Base-by-base conservation (phyloP, 805 yeast species). In the Candida ipomoeae region DNA sequence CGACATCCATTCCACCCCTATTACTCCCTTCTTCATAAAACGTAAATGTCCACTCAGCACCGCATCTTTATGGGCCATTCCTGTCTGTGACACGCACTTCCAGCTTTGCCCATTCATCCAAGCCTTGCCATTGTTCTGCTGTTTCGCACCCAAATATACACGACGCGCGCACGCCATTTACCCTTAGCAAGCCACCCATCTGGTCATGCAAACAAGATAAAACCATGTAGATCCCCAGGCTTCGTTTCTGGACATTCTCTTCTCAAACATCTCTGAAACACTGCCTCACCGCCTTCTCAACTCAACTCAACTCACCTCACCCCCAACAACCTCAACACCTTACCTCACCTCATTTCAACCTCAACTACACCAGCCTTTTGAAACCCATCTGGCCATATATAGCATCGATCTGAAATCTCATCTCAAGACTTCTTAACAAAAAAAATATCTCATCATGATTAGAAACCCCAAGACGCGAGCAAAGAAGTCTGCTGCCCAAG, bases 391-490 rank as follows among this genome's bases (percentile, higher is more conserved):
- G 29, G 29, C 13, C 29, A 2, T 26, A 11, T 26, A 26, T 26
- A 26, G 29, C 29, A 26, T 26, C 29, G 29, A 26, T 3, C 11
- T 26, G 5, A 26, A 26, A 26, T 8, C 11, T 10, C 29, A 8
- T 26, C 5, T 26, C 11, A 26, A 26, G 11, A 8, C 3, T 8
- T 26, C 11, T 10, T 26, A 8, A 8, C 10, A 26, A 26, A 23
- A 26, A 26, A 26, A 8, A 8, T 23, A 13, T 15, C 20, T 26
- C 34, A 8, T 4, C 13, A 34, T 41, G 52, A 50, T 45, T 52
- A 51, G 18, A 40, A 48, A 37, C 44, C 48, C 44, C 38, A 54
- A 48, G 48, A 44, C 48, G 23, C 39, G 48, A 20, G 44, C 34
- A 18, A 34, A 34, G 17, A 46, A 40, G 38, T 7, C 43, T 21